Percentiles rank a stretch among this genome's conserved stretches.
Evolutionary conservation across 108 stramenopile genomes (phyloP).

Genomic region (Cyclotella baltica): DNA sequence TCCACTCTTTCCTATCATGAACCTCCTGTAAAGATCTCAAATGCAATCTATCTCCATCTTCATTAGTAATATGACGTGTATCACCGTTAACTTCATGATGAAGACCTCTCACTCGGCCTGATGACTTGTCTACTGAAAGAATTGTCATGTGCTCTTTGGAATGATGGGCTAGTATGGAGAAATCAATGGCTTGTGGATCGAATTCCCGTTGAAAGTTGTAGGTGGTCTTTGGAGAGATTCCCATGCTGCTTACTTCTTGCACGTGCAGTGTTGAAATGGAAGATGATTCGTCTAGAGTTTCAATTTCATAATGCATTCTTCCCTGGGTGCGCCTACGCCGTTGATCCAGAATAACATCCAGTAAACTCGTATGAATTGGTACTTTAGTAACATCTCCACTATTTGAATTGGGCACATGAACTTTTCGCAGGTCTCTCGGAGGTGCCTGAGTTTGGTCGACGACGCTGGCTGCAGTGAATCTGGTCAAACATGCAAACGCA

Average conservation of each 20-base stretch:
- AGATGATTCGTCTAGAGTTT: not conserved
- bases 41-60: not conserved
- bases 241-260: slow-evolving; percentile 15
- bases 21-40: slow-evolving; percentile 14
- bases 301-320: not conserved
- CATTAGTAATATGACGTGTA: not conserved
- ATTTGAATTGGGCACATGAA: not conserved
- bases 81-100: slow-evolving; percentile 8
- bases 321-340: slow-evolving; percentile 1
- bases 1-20: slow-evolving; percentile 16
- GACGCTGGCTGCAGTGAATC: not conserved
- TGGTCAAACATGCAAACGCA: not conserved
- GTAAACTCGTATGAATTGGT: slow-evolving; percentile 8
- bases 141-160: slow-evolving; percentile 18
- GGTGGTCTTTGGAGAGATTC: slow-evolving; percentile 14
- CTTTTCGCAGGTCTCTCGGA: not conserved
- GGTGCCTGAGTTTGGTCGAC: not conserved
- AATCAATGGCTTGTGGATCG: slow-evolving; percentile 1
- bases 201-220: slow-evolving; percentile 13
- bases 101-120: slow-evolving; percentile 15
- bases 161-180: slow-evolving; percentile 18
- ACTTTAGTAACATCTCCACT: slow-evolving; percentile 11
- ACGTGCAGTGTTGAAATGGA: not conserved
- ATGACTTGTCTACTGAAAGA: slow-evolving; percentile 12
- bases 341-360: slow-evolving; percentile 5